phyloP scores from a whole-genome alignment of 116 monocot species.

The Papilionanthe hybrid region DNA sequence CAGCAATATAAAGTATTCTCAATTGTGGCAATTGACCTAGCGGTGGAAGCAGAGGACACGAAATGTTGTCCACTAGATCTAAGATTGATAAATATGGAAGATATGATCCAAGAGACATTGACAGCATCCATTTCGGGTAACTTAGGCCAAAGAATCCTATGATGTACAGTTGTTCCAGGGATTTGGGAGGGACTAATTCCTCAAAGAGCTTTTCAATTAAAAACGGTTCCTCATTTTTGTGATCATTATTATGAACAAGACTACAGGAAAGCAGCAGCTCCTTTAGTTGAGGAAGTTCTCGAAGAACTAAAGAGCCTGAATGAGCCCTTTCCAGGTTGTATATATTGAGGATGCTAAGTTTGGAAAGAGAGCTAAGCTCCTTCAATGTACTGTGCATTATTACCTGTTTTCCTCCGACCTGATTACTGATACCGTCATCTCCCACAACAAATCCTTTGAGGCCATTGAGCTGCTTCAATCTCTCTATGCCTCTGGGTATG shows the following conservation, averaged over 20 bases:
- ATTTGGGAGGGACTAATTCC: background rate
- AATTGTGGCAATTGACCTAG: constrained; percentile 2
- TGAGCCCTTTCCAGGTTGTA: constrained; percentile 6
- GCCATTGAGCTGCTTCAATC: background rate
- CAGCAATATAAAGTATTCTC: background rate
- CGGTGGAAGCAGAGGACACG: background rate
- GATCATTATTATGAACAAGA: background rate
- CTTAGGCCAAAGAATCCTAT: background rate
- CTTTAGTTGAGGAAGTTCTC: constrained; percentile 8
- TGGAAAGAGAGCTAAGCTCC: constrained; percentile 3
- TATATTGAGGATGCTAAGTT: background rate
- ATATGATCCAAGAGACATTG: background rate
- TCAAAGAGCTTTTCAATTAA: background rate
- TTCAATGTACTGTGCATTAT: background rate
- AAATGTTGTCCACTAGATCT: background rate
- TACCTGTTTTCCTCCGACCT: background rate
- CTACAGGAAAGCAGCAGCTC: background rate
- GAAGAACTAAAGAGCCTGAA: background rate
- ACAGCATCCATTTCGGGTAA: constrained; percentile 3
- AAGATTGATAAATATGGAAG: constrained; percentile 3
- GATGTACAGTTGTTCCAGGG: background rate
- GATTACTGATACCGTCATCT: background rate
- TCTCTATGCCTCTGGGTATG: constrained; percentile 2
- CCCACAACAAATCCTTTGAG: constrained; percentile 4
- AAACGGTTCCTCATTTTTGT: no score